A percentile compares a stretch with the other conserved stretches of the same genome.
Evolutionary conservation across 371 early-diverging fungal genomes (phyloP).

Genomic region (Mucor piriformis): DNA sequence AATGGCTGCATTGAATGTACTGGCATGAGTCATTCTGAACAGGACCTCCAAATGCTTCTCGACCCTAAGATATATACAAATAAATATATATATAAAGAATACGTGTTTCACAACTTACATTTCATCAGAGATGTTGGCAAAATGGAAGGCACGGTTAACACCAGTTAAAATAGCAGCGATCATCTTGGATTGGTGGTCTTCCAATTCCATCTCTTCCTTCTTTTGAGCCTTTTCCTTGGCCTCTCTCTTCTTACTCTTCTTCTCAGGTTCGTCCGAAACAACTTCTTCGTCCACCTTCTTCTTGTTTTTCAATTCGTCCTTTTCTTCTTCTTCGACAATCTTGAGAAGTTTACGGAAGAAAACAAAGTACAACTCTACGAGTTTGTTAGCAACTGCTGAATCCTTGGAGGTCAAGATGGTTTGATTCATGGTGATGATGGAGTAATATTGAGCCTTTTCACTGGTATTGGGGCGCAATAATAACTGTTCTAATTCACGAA

Average conservation of each 20-base stretch:
- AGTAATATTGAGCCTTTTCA: slow-evolving; percentile 85
- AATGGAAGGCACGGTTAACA: slow-evolving; percentile 95
- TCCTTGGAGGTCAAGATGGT: slow-evolving; percentile 79
- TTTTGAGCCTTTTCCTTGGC: slow-evolving; percentile 50
- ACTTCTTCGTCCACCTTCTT: slow-evolving; percentile 44
- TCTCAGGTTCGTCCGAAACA: slow-evolving; percentile 46
- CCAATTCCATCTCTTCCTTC: slow-evolving; percentile 54
- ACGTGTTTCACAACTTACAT: slow-evolving; percentile 46
- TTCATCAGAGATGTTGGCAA: slow-evolving; percentile 78
- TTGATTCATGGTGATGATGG: slow-evolving; percentile 89
- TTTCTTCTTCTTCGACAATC: slow-evolving; percentile 40
- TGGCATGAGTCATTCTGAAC: slow-evolving; percentile 85
- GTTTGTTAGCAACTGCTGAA: slow-evolving; percentile 73
- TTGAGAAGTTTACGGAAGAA: slow-evolving; percentile 84
- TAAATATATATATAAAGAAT: slow-evolving; percentile 1
- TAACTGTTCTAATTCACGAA: slow-evolving; percentile 85
- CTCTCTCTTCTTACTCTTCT: slow-evolving; percentile 48
- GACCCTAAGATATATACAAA: slow-evolving; percentile 36
- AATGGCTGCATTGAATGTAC: slow-evolving; percentile 87
- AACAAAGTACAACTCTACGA: slow-evolving; percentile 90
- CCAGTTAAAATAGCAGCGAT: slow-evolving; percentile 94
- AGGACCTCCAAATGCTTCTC: slow-evolving; percentile 83
- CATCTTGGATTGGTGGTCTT: slow-evolving; percentile 78
- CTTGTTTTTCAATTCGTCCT: slow-evolving; percentile 52
- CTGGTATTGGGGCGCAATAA: slow-evolving; percentile 72